Evolutionary conservation across 345 rosid species (phyloP), one percentile per base, ranked within the genome.

Genomic region (Balakata baccata): DNA sequence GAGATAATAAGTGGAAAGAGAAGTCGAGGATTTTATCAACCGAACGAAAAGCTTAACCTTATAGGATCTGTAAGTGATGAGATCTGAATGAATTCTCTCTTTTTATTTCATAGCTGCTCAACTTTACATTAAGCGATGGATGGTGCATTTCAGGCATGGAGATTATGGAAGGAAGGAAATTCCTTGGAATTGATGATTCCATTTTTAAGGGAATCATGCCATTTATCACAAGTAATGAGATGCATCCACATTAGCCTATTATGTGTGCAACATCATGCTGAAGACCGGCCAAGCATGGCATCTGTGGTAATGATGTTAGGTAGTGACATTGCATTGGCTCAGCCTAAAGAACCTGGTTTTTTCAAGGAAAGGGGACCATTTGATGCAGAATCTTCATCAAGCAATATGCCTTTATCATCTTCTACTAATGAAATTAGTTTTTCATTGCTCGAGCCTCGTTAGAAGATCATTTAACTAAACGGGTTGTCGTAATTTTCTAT

Each of bases 221-320:
- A 52, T 67, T 2, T 75, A 38, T 58, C 68, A 11, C 68, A 67
- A 66, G 52, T 67, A 10, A 37, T 7, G 41, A 58, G 65, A 59
- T 80, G 77, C 74, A 46, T 84, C 22, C 77, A 82, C 23, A 74
- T 78, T 5, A 76, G 81, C 54, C 50, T 84, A 8, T 72, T 81
- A 58, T 82, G 87, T 45, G 82, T 80, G 69, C 81, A 84, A 71
- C 80, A 82, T 12, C 59, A 66, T 54, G 79, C 84, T 11, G 73
- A 60, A 3, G 78, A 78, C 23, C 75, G 87, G 76, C 85, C 82
- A 70, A 68, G 63, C 70, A 75, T 80, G 87, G 77, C 82, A 8
- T 52, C 80, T 54, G 79, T 82, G 75, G 84, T 77, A 29, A 66
- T 80, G 8, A 84, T 82, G 87, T 66, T 84, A 62, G 60, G 74